Percentiles rank a stretch among this genome's conserved stretches.
Evolutionary conservation across 805 yeast species (phyloP).

Genomic region (Wickerhamiella hasegawae): DNA sequence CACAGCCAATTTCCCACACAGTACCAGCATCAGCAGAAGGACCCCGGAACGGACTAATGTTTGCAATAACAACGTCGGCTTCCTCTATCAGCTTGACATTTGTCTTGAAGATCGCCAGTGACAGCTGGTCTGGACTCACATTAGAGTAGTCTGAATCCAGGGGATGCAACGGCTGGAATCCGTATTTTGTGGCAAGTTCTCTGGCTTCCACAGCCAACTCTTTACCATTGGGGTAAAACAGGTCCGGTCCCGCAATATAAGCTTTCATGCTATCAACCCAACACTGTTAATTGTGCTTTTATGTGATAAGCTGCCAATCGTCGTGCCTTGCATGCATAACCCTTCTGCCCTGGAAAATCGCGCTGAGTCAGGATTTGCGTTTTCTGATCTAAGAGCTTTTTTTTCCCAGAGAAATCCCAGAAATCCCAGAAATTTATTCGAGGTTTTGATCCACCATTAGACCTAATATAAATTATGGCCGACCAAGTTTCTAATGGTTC

Average conservation of each 20-base stretch:
- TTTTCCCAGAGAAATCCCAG: too few relatives aligned
- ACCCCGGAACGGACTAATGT: slow-evolving; percentile 7
- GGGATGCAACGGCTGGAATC: slow-evolving; percentile 5
- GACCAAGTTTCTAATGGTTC: too few relatives aligned
- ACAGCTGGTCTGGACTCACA: slow-evolving; percentile 2
- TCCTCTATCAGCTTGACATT: slow-evolving; percentile 5
- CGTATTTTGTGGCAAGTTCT: slow-evolving; percentile 1
- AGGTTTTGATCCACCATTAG: too few relatives aligned
- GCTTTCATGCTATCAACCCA: slow-evolving; percentile 3
- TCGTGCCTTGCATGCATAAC: too few relatives aligned
- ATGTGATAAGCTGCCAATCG: too few relatives aligned
- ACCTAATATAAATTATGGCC: too few relatives aligned
- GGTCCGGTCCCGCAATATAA: slow-evolving; percentile 8
- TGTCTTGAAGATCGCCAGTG: slow-evolving; percentile 4
- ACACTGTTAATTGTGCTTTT: too few relatives aligned
- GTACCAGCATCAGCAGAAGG: slow-evolving; percentile 9
- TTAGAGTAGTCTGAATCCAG: neutral
- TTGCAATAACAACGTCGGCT: slow-evolving; percentile 7
- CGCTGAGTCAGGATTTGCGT: too few relatives aligned
- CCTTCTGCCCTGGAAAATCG: too few relatives aligned
- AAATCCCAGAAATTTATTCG: too few relatives aligned
- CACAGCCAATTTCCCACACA: slow-evolving; percentile 8
- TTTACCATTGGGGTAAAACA: slow-evolving; percentile 4
- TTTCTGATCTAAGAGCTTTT: too few relatives aligned
- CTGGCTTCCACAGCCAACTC: slow-evolving; percentile 4